phyloP scores from a whole-genome alignment of 1,284 basidiomycete species.

The Leccinum fallax region DNA sequence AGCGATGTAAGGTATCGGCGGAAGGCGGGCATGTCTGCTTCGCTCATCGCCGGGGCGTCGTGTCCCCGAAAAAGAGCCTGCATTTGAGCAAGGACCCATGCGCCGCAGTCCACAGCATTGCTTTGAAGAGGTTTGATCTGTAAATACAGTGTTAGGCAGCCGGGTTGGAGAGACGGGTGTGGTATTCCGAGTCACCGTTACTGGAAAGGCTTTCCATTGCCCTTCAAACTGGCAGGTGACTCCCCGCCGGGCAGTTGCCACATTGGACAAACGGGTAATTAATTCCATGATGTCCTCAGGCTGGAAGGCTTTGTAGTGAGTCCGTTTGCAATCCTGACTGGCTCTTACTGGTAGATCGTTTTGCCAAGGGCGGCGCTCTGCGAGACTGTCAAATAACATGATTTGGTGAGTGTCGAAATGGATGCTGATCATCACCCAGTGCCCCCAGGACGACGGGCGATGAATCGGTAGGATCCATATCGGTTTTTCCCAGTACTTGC shows the following conservation, averaged over 20 bases:
- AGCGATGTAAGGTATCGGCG: neutral
- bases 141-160: too few relatives aligned
- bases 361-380: too few relatives aligned
- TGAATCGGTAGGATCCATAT: too few relatives aligned
- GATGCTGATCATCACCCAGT: too few relatives aligned
- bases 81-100: neutral
- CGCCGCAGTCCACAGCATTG: neutral
- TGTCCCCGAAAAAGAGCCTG: neutral
- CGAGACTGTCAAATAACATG: too few relatives aligned
- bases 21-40: neutral
- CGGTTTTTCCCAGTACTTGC: too few relatives aligned
- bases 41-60: neutral
- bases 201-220: neutral
- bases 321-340: too few relatives aligned
- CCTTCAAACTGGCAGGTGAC: neutral
- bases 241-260: neutral
- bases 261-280: neutral
- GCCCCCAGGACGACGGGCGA: too few relatives aligned
- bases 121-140: neutral
- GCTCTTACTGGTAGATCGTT: too few relatives aligned
- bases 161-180: neutral
- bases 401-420: too few relatives aligned
- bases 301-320: neutral
- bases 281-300: neutral
- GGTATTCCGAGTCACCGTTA: too few relatives aligned